phyloP scores from a whole-genome alignment of 106 monocot genomes.

The Iris macrosiphon region DNA sequence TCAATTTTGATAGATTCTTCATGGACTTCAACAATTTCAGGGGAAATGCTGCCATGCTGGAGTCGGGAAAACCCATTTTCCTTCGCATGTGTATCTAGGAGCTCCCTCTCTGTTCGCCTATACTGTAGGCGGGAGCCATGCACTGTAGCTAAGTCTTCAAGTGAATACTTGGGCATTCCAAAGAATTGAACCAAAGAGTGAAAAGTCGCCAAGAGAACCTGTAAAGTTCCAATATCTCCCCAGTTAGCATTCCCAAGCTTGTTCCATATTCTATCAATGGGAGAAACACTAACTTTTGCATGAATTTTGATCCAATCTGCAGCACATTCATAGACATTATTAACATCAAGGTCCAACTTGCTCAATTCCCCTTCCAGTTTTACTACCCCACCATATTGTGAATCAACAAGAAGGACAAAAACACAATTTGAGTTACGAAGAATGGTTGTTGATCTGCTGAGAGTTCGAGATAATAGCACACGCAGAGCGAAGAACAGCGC shows the following conservation, averaged over 20 bases:
- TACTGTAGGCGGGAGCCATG: slow-evolving; percentile 53
- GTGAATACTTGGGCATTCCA: slow-evolving; percentile 63
- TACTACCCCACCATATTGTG: slow-evolving; percentile 81
- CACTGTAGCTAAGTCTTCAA: slow-evolving; percentile 64
- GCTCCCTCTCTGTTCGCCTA: slow-evolving; percentile 71
- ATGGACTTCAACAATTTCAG: slow-evolving; percentile 92
- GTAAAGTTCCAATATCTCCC: slow-evolving; percentile 86
- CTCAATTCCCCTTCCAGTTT: slow-evolving; percentile 71
- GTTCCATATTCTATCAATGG: slow-evolving; percentile 81
- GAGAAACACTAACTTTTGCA: slow-evolving; percentile 60
- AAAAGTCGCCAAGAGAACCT: slow-evolving; percentile 74
- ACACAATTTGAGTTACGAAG: slow-evolving; percentile 63
- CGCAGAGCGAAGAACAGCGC: slow-evolving; percentile 92
- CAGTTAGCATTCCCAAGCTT: slow-evolving; percentile 92
- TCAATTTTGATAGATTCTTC: slow-evolving; percentile 44
- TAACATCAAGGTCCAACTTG: slow-evolving; percentile 57
- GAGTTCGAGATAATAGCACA: slow-evolving; percentile 69
- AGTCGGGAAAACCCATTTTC: slow-evolving; percentile 54
- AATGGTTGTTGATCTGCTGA: slow-evolving; percentile 56
- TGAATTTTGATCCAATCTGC: slow-evolving; percentile 71
- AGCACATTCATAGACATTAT: slow-evolving; percentile 79
- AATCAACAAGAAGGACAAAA: slow-evolving; percentile 82
- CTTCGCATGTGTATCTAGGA: slow-evolving; percentile 48
- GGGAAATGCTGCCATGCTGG: slow-evolving; percentile 51
- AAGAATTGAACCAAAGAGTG: slow-evolving; percentile 71